Evolutionary conservation across 495 filamentous ascomycete species (phyloP).

Genomic region (Podospora didyma): DNA sequence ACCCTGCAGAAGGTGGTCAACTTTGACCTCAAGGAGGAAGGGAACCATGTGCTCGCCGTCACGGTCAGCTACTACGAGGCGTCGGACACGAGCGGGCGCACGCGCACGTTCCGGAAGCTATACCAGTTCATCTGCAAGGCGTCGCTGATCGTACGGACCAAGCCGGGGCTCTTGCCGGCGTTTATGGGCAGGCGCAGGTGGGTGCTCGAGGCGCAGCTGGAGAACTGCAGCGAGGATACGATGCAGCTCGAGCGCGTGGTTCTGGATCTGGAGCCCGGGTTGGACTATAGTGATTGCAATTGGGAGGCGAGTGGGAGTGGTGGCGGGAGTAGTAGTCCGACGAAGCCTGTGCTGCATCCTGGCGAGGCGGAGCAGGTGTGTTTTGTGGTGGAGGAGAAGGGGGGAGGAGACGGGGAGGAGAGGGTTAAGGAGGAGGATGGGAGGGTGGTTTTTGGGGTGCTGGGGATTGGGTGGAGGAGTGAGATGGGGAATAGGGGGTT

Average conservation of each 20-base stretch:
- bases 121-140: slow-evolving; percentile 95
- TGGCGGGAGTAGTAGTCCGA: no score
- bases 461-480: slow-evolving; percentile 83
- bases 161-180: slow-evolving; percentile 58
- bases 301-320: slow-evolving; percentile 38
- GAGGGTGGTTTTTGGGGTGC: slow-evolving; percentile 67
- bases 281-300: slow-evolving; percentile 47
- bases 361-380: slow-evolving; percentile 89
- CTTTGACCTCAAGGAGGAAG: slow-evolving; percentile 90
- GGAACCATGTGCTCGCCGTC: slow-evolving; percentile 88
- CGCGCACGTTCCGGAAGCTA: slow-evolving; percentile 86
- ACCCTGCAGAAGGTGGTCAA: slow-evolving; percentile 79
- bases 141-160: slow-evolving; percentile 85
- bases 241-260: slow-evolving; percentile 57
- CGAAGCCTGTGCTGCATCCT: slow-evolving; percentile 68
- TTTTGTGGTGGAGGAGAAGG: slow-evolving; percentile 74
- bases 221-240: slow-evolving; percentile 77
- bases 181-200: slow-evolving; percentile 31
- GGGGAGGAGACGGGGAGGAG: slow-evolving; percentile 45
- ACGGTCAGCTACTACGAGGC: slow-evolving; percentile 83
- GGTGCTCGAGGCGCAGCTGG: slow-evolving; percentile 87
- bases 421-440: slow-evolving; percentile 47
- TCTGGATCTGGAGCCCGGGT: slow-evolving; percentile 45
- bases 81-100: slow-evolving; percentile 61
- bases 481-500: slow-evolving; percentile 87